phyloP scores from a whole-genome alignment of 2,329 filamentous ascomycete species.

The Paraphaeosphaeria minitans region DNA sequence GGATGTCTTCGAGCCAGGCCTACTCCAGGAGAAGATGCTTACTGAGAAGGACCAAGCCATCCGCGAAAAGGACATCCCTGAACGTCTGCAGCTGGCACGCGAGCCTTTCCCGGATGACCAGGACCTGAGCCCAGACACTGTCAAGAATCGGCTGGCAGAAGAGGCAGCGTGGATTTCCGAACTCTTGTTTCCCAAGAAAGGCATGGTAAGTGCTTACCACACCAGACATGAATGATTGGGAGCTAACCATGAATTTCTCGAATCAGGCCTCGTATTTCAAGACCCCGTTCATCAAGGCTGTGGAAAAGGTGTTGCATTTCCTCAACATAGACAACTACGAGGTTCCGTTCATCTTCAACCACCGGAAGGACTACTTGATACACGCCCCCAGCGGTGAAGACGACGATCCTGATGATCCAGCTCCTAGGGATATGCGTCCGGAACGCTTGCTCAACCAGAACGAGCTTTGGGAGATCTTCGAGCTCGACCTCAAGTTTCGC shows the following conservation, averaged over 20 bases:
- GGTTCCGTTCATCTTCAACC: conserved; percentile 96
- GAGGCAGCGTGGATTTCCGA: conserved; percentile 92
- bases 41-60: conserved; percentile 96
- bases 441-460: conserved; percentile 91
- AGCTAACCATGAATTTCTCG: not conserved
- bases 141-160: conserved; percentile 66
- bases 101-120: conserved; percentile 84
- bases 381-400: conserved; percentile 74
- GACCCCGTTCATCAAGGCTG: conserved; percentile 82
- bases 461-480: conserved; percentile 93
- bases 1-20: conserved; percentile 96
- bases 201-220: conserved; percentile 49
- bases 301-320: conserved; percentile 92
- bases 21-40: conserved; percentile 90
- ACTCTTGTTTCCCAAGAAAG: conserved; percentile 87
- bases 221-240: not conserved
- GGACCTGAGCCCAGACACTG: conserved; percentile 79
- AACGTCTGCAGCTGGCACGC: conserved; percentile 90
- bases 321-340: conserved; percentile 94
- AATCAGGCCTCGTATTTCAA: conserved; percentile 66
- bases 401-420: conserved; percentile 68
- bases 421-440: conserved; percentile 74
- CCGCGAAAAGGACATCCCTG: conserved; percentile 84
- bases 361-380: conserved; percentile 96
- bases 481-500: conserved; percentile 93